phyloP scores from a whole-genome alignment of 495 filamentous ascomycete genomes.

The Choiromyces venosus region DNA sequence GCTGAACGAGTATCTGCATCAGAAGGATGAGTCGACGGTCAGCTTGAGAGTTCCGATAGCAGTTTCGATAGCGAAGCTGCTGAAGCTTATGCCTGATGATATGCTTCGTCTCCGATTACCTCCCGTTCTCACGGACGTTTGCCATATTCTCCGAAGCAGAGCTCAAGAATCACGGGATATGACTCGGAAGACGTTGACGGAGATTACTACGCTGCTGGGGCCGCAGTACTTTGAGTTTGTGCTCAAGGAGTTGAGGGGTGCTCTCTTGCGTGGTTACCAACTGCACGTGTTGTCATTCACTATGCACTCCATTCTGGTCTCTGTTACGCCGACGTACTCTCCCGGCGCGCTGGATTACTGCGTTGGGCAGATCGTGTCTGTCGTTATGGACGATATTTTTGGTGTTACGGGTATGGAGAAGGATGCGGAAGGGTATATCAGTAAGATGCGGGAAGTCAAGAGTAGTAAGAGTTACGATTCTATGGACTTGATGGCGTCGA shows the following conservation, averaged over 20 bases:
- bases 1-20: constrained; percentile 73
- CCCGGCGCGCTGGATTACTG: constrained; percentile 89
- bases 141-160: constrained; percentile 82
- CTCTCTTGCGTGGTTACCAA: constrained; percentile 78
- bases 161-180: constrained; percentile 84
- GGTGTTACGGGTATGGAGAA: constrained; percentile 95
- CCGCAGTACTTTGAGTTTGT: constrained; percentile 81
- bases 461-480: constrained; percentile 96
- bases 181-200: constrained; percentile 77
- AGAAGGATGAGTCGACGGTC: constrained; percentile 89
- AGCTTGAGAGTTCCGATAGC: constrained; percentile 85
- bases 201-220: constrained; percentile 72
- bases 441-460: constrained; percentile 95
- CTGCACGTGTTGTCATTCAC: constrained; percentile 94
- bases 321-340: constrained; percentile 63
- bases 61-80: constrained; percentile 74
- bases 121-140: constrained; percentile 80
- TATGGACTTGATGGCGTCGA: constrained; percentile 85
- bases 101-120: constrained; percentile 69
- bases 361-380: constrained; percentile 63
- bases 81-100: constrained; percentile 68
- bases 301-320: constrained; percentile 82
- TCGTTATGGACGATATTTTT: constrained; percentile 98
- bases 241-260: constrained; percentile 80
- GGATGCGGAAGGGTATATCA: constrained; percentile 90